Base-by-base conservation (phyloP, 2,329 filamentous ascomycete genomes). In the Plectosphaerella plurivora region DNA sequence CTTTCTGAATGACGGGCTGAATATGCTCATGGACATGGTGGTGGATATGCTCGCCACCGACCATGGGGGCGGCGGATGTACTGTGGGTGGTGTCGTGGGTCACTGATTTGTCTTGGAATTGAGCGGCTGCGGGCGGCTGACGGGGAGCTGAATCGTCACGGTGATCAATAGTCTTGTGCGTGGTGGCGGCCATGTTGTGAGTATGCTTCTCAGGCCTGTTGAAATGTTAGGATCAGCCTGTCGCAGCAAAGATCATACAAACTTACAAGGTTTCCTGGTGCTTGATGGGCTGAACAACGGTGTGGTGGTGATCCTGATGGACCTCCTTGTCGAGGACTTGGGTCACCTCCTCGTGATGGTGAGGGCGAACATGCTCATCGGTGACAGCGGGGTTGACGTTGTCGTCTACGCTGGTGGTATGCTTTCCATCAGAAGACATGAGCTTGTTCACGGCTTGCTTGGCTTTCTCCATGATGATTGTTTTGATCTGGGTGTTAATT, bases 271-370 rank as follows among this genome's bases (percentile, higher is more conserved):
- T 59, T 50, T 72, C 68, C 36, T 62, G 61, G 14, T 56, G 53
- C 12, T 59, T 45, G 20, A 90, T 69, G 0, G 86, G 86, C 68
- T 89, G 86, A 1, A 89, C 71, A 0, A 82, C 83, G 46, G 83
- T 87, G 65, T 89, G 84, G 65, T 88, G 83, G 61, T 89, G 86
- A 54, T 89, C 82, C 64, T 88, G 86, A 63, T 89, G 85, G 4
- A 88, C 72, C 60, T 89, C 86, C 58, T 79, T 81, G 63, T 89
- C 83, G 25, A 89, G 67, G 7, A 82, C 86, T 2, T 81, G 85
- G 20, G 73, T 76, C 10, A 81, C 60, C 15, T 84, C 69, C 61
- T 89, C 83, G 51, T 87, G 84, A 39, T 77, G 68, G n/a, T 79
- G 76, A 45, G 79, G 81, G 53, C 74, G 78, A 45, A 88, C 66